Conservation (phyloP, 495 filamentous ascomycete genomes). For the Aspergillus kassunensis region DNA sequence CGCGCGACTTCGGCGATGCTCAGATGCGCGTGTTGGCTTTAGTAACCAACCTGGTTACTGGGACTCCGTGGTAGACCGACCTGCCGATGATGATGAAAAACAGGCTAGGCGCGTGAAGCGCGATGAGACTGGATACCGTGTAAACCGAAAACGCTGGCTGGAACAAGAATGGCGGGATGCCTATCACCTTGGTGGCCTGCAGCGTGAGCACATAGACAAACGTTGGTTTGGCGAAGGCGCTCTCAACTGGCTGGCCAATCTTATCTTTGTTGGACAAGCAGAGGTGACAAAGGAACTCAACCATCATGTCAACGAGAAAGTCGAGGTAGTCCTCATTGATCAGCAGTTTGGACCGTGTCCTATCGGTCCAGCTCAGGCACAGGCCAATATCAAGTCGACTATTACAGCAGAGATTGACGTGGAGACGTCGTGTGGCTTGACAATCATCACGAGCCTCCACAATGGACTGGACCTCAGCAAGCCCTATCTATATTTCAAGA, state of each 20-base stretch:
- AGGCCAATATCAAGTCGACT: conserved; percentile 10
- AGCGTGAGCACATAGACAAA: conserved; percentile 1
- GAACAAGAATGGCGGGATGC: conserved; percentile 33
- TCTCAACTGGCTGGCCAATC: conserved; percentile 6
- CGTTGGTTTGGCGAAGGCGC: conserved; percentile 4
- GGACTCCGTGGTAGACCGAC: conserved; percentile 25
- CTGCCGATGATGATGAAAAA: conserved; percentile 9
- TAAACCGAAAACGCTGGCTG: conserved; percentile 28
- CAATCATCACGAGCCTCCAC: conserved; percentile 14
- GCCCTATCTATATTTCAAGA: conserved; percentile 26
- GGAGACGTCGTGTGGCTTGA: conserved; percentile 25
- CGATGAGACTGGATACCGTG: background rate
- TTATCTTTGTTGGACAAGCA: conserved; percentile 4
- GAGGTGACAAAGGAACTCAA: conserved; percentile 18
- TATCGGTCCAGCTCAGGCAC: conserved; percentile 16
- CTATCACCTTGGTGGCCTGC: conserved; percentile 16
- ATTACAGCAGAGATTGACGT: conserved; percentile 14
- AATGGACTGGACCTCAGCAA: conserved; percentile 19
- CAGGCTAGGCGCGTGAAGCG: conserved; percentile 14
- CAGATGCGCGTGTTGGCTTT: conserved; percentile 34
- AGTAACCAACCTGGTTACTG: conserved; percentile 35
- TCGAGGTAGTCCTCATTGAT: conserved; percentile 14
- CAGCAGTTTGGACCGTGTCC: conserved; percentile 18
- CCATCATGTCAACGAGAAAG: conserved; percentile 13
- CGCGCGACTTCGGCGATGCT: conserved; percentile 26